Base-by-base conservation (phyloP, 1,284 basidiomycete species). In the Fomitopsis pinicola region DNA sequence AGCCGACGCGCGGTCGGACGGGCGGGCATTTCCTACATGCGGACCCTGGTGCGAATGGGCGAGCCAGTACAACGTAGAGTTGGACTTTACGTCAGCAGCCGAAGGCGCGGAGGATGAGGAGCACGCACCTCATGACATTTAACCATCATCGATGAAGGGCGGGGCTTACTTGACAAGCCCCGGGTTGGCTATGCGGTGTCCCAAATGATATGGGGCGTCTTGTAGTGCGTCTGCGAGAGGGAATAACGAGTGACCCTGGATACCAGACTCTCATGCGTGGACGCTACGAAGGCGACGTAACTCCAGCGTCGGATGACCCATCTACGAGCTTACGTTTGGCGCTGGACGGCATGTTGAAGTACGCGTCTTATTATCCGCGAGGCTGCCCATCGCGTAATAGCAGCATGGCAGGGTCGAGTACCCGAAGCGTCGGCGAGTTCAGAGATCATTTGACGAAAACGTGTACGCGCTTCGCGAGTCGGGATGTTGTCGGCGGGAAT, bases 11-110 rank as follows among this genome's bases (percentile, higher is more conserved):
- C 26, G 28, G 48, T 33, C 48, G 22, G 22, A n/a, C 22, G 52
- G 19, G 35, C 22, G 52, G 52, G 52, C 52, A 14, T 26, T 40
- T 40, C 7, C 52, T 33, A 10, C 30, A 10, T 26, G 33, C 52
- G 36, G 52, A 54, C 52, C 36, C 52, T 36, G 33, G 52, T 54
- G 52, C 52, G 52, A 54, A 54, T 30, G 35, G 19, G 22, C 36
- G 52, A 40, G 52, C n/a, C 35, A 54, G 52, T 54, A 54, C 52
- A 54, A 54, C 35, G 52, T 54, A 54, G 17, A 54, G 52, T 54
- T 36, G 35, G 22, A 22, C 38, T 54, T 54, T 54, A 54, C 52
- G 52, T 54, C 35, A 54, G 52, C 52, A 38, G 38, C n/a, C 52
- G 52, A 54, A 19, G 35, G 19, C 8, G 35, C 52, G 52, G 52